Conservation (phyloP, 2,329 filamentous ascomycete genomes). For the Penicillium hesseltinei region DNA sequence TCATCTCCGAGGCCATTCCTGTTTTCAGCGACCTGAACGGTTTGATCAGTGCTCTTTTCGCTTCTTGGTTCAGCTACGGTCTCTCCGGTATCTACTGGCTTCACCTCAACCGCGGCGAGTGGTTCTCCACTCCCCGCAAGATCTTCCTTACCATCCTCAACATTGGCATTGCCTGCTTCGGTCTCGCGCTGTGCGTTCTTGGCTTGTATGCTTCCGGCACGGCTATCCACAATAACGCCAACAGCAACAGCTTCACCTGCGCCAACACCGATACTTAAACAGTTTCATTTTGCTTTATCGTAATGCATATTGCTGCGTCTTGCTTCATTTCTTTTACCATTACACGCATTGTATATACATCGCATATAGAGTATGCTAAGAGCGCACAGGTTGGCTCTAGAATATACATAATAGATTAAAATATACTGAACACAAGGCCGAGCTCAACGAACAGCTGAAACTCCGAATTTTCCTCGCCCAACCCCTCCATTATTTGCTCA, state of each 20-base stretch:
- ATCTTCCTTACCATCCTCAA: conserved; percentile 47
- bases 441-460: too few relatives aligned
- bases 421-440: background rate
- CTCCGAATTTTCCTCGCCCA: background rate
- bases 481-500: too few relatives aligned
- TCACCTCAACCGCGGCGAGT: conserved; percentile 47
- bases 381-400: conserved; percentile 10
- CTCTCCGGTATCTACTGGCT: conserved; percentile 49
- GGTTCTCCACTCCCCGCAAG: conserved; percentile 45
- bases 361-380: conserved; percentile 10
- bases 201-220: conserved; percentile 29
- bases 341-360: conserved; percentile 4
- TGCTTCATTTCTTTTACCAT: background rate
- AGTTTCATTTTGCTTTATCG: background rate
- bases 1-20: conserved; percentile 68
- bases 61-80: conserved; percentile 35
- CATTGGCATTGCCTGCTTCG: conserved; percentile 37
- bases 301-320: background rate
- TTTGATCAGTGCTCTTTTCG: conserved; percentile 48
- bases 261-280: conserved; percentile 29
- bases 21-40: conserved; percentile 66
- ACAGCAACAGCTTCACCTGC: conserved; percentile 39
- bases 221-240: conserved; percentile 24
- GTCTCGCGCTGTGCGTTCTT: conserved; percentile 24
- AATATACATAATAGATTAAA: background rate